Evolutionary conservation across 1,284 basidiomycete genomes (phyloP).

Genomic region (Rhodotorula sp.): DNA sequence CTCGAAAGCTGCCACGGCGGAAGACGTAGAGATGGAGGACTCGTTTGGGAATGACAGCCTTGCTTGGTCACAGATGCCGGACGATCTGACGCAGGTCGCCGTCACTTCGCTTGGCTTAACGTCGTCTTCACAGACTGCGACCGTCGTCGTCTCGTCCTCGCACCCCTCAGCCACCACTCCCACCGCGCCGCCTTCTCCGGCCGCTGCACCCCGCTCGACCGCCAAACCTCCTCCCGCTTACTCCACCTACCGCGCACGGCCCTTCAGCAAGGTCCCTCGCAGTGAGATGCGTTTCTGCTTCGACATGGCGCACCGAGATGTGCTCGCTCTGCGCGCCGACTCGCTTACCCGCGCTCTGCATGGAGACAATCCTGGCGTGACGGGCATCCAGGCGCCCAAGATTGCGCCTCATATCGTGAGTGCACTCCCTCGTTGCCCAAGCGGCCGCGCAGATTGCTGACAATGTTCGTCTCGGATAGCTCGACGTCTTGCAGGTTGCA

Average conservation of each 20-base stretch:
- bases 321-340: constrained; percentile 25
- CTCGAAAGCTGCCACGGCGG: neutral
- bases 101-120: neutral
- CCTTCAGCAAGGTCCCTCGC: neutral
- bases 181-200: neutral
- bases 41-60: constrained; percentile 14
- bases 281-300: constrained; percentile 8
- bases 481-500: constrained; percentile 23
- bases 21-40: constrained; percentile 10
- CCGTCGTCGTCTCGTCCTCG: neutral
- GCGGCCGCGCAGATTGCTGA: neutral
- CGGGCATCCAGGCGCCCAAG: constrained; percentile 27
- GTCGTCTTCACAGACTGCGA: constrained; percentile 4
- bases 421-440: neutral
- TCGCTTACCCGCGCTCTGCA: constrained; percentile 19
- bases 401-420: constrained; percentile 28
- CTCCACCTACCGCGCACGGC: neutral
- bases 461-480: constrained; percentile 1
- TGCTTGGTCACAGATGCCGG: constrained; percentile 8
- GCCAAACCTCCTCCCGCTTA: neutral
- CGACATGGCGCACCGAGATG: constrained; percentile 31
- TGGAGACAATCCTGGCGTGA: neutral
- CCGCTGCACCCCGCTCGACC: neutral
- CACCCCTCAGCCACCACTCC: neutral
- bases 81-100: neutral